Evolutionary conservation across 768 basidiomycete species (phyloP), one percentile per base, ranked within the genome.

Genomic region (Russula abietina): DNA sequence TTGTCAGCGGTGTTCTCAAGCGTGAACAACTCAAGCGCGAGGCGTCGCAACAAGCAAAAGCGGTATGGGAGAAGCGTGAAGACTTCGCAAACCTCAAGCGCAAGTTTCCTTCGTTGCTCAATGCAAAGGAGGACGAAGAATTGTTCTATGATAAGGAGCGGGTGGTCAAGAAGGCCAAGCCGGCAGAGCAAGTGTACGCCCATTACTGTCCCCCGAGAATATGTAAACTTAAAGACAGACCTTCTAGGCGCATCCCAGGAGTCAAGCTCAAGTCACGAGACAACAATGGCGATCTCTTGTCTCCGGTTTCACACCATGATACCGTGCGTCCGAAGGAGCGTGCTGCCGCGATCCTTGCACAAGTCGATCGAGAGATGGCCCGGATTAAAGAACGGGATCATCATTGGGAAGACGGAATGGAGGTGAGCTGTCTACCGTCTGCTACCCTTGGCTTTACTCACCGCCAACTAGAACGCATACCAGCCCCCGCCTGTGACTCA

Each of bases 341-440:
- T 32, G 75, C 80, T 53, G 77, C 77, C 1, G 74, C 78, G 12
- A 87, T 93, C 65, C 80, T 77, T 60, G 79, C 78, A 51, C 80
- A 81, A 70, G 81, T 88, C 71, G 89, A 87, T 70, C 77, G 78
- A n/a, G 78, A 82, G 50, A 73, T 88, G 70, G 76, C 73, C 28
- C 77, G 66, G 41, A 66, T 87, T 72, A 88, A 86, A 71, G 89
- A 93, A 54, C 73, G 79, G 53, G 89, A 94, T 69, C 81, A 86
- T 54, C 81, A 84, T 55, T 96, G 92, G 87, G 94, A 96, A 68
- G 94, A 98, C 70, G 78, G 80, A 57, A 80, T 91, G 66, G 94
- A 97, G 74, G 89, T 92, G 70, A 71, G 81, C 73, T 2, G 55
- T 59, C 39, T 50, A 26, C 24, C 28, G 41, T 36, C 52, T 17